Conservation (phyloP, 2,329 filamentous ascomycete genomes). For the Huntiella abstrusa region DNA sequence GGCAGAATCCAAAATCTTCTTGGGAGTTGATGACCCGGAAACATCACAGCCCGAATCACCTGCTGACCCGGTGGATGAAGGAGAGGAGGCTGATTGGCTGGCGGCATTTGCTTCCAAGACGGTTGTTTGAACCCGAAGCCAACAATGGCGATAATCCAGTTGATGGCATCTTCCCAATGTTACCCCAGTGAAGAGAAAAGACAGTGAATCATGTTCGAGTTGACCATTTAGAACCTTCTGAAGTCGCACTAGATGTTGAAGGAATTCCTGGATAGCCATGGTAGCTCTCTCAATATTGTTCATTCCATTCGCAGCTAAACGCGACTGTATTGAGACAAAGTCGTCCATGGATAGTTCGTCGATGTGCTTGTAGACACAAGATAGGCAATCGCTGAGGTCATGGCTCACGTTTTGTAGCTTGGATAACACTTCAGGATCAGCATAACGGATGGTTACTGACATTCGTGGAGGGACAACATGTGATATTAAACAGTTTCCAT, state of each 20-base stretch:
- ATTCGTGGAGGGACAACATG: not conserved
- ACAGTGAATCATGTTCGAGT: not conserved
- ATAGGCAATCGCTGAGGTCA: slow-evolving; percentile 12
- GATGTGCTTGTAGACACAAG: slow-evolving; percentile 2
- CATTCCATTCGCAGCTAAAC: slow-evolving; percentile 8
- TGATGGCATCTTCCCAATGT: not conserved
- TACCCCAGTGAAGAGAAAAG: not conserved
- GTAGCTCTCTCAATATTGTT: slow-evolving; percentile 14
- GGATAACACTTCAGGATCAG: not conserved
- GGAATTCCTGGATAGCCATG: slow-evolving; percentile 15
- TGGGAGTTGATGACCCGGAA: not conserved
- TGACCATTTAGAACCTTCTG: slow-evolving; percentile 12
- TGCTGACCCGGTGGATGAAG: not conserved
- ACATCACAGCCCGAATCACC: not conserved
- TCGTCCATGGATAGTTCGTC: slow-evolving; percentile 7
- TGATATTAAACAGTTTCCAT: not conserved
- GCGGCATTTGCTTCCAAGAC: slow-evolving; percentile 1
- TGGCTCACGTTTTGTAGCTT: slow-evolving; percentile 1
- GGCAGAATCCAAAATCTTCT: slow-evolving; percentile 13
- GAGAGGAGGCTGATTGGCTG: not conserved
- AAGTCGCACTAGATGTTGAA: slow-evolving; percentile 14
- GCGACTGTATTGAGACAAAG: slow-evolving; percentile 11
- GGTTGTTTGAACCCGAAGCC: not conserved
- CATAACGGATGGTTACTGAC: not conserved
- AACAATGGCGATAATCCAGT: not conserved